Evolutionary conservation across 371 early-diverging fungal species (phyloP).

Genomic region (Enteropsectra breve): DNA sequence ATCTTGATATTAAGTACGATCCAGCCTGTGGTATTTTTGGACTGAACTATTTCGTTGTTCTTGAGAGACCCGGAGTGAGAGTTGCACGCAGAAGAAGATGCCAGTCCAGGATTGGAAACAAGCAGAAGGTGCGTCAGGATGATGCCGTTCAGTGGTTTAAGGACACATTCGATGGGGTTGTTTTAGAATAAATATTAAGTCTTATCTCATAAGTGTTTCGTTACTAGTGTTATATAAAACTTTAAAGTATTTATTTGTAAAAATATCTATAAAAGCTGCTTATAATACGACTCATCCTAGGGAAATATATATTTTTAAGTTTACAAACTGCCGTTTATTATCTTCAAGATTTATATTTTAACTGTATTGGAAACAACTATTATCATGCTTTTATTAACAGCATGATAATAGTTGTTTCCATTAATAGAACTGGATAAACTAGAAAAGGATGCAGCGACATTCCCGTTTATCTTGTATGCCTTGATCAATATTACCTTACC

Average conservation of each 20-base stretch:
- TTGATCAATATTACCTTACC: too few relatives aligned
- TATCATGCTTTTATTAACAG: not conserved
- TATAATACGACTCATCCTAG: not conserved
- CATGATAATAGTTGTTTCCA: too few relatives aligned
- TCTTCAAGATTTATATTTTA: not conserved
- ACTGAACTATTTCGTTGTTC: conserved; percentile 91
- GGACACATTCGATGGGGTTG: conserved; percentile 57
- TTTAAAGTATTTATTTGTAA: not conserved
- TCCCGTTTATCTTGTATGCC: too few relatives aligned
- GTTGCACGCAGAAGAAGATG: conserved; percentile 85
- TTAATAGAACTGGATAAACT: too few relatives aligned
- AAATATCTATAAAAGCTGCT: not conserved
- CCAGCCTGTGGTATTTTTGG: conserved; percentile 77
- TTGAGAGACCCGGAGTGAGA: conserved; percentile 90
- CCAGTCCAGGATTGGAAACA: conserved; percentile 72
- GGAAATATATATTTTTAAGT: not conserved
- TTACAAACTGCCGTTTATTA: not conserved
- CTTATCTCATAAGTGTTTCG: not conserved
- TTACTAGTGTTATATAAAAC: not conserved
- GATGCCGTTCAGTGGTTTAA: conserved; percentile 67
- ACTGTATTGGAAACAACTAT: not conserved
- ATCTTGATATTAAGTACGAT: conserved; percentile 99
- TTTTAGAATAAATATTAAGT: conserved; percentile 46
- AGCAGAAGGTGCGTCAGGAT: conserved; percentile 79
- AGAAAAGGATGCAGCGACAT: too few relatives aligned